These are phyloP conservation scores for Acanthamoeba sp. DNA, from an alignment of 208 protist species.

Conservation along the genomic window DNA sequence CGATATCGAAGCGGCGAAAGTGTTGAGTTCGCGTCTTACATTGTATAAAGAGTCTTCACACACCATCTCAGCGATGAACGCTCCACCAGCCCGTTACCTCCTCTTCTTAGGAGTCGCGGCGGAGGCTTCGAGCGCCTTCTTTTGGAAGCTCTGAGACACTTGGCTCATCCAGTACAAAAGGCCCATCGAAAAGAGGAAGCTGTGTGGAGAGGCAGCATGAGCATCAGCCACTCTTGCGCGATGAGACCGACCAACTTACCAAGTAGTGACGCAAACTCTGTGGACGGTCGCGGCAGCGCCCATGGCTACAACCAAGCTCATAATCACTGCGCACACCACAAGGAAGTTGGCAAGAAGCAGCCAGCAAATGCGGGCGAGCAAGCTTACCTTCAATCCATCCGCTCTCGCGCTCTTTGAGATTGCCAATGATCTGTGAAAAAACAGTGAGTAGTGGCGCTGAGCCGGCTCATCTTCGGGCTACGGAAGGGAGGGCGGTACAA, in stretches of 20 bases:
- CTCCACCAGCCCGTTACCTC: neutral
- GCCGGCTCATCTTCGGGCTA: too few relatives aligned
- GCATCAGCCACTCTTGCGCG: too few relatives aligned
- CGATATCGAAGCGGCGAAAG: neutral
- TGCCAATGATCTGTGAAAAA: slow-evolving; percentile 74
- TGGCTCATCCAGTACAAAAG: slow-evolving; percentile 56
- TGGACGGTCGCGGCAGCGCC: slow-evolving; percentile 72
- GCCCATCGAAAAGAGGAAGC: slow-evolving; percentile 77
- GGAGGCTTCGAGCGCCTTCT: slow-evolving; percentile 25
- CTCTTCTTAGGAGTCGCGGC: neutral
- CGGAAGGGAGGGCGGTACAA: slow-evolving; percentile 6
- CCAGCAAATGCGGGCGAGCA: neutral
- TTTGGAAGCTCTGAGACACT: slow-evolving; percentile 68
- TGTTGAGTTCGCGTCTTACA: neutral
- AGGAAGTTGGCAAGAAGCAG: neutral
- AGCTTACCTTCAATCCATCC: slow-evolving; percentile 28
- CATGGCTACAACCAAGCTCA: slow-evolving; percentile 73
- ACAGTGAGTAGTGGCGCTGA: neutral
- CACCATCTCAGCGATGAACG: neutral
- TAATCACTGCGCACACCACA: neutral
- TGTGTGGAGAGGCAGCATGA: neutral
- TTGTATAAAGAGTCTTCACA: neutral
- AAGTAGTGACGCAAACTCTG: slow-evolving; percentile 49
- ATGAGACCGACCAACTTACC: neutral
- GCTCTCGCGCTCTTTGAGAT: slow-evolving; percentile 73